Conservation (phyloP, 2,329 filamentous ascomycete species). For the Coniosporium tulheliwenetii region DNA sequence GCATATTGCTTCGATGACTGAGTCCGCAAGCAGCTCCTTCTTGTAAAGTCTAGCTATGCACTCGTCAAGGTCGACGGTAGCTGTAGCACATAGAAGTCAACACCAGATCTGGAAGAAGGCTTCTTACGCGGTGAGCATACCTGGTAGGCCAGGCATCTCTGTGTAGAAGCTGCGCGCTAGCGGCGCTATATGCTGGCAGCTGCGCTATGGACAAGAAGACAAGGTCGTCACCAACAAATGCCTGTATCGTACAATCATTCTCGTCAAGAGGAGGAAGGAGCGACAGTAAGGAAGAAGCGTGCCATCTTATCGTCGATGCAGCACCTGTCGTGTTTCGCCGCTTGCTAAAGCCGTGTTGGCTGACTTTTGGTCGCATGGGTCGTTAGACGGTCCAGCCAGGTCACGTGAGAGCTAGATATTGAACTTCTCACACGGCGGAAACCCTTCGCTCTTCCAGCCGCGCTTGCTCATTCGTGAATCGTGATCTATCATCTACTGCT, state of each 20-base stretch:
- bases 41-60: slow-evolving; percentile 95
- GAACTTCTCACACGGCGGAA: not conserved
- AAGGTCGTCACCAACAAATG: slow-evolving; percentile 19
- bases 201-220: slow-evolving; percentile 17
- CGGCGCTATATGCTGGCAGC: not conserved
- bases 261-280: slow-evolving; percentile 3
- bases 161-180: not conserved
- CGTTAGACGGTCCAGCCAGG: not conserved
- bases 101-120: not conserved
- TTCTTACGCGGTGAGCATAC: slow-evolving; percentile 16
- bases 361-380: not conserved
- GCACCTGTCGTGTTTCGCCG: not conserved
- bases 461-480: not conserved
- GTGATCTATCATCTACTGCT: not conserved
- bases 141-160: slow-evolving; percentile 33
- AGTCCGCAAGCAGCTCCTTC: slow-evolving; percentile 92
- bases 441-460: not conserved
- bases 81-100: slow-evolving; percentile 28
- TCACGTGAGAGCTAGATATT: not conserved
- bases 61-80: slow-evolving; percentile 94
- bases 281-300: not conserved
- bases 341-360: not conserved
- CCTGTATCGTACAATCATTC: slow-evolving; percentile 24
- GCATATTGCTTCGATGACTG: slow-evolving; percentile 97
- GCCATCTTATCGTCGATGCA: not conserved